Base-by-base conservation (phyloP, 306 rosid genomes). In the Senna siamea region DNA sequence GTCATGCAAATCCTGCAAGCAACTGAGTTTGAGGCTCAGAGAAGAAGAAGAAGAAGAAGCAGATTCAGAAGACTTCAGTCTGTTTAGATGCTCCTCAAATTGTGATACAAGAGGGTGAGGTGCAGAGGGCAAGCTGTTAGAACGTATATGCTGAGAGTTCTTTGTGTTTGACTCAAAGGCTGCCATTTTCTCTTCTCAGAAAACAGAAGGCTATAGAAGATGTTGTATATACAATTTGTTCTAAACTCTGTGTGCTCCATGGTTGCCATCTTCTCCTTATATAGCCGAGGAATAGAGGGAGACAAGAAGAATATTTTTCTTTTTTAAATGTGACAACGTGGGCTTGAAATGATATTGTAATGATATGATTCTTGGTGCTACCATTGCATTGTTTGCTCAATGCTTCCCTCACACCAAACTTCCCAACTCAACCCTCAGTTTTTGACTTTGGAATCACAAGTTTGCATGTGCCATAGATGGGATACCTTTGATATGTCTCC, bases 121-220 rank as follows among this genome's bases (percentile, higher is more conserved):
- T 54, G 78, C 66, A 14, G 80, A 77, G 17, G 83, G 81, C 28
- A 78, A 60, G 75, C 83, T 81, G 68, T 84, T 78, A 63, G 79
- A 65, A 54, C 81, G 44, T 34, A 55, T 46, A 46, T 84, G 88
- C 6, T 70, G 18, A 53, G 78, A 75, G 81, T 14, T 66, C 53
- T 73, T 76, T 43, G 66, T 15, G 76, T 7, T 80, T 57, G 78
- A 34, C 35, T 77, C 83, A 44, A 23, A 5, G 54, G 40, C 30
- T n/a, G 44, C 62, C 87, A 83, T 83, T 48, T 80, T 6, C 10
- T 73, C 35, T 72, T 47, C 46, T 54, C 14, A 40, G 48, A 74
- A 60, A 9, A 41, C 8, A 65, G 50, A 44, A 22, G 44, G n/a
- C 48, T 81, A 5, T 37, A 38, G 50, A n/a, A 73, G 74, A 64